These are phyloP conservation scores for Bimuria novae-zelandiae DNA, from an alignment of 2,329 filamentous ascomycete species.

Conservation along the genomic window DNA sequence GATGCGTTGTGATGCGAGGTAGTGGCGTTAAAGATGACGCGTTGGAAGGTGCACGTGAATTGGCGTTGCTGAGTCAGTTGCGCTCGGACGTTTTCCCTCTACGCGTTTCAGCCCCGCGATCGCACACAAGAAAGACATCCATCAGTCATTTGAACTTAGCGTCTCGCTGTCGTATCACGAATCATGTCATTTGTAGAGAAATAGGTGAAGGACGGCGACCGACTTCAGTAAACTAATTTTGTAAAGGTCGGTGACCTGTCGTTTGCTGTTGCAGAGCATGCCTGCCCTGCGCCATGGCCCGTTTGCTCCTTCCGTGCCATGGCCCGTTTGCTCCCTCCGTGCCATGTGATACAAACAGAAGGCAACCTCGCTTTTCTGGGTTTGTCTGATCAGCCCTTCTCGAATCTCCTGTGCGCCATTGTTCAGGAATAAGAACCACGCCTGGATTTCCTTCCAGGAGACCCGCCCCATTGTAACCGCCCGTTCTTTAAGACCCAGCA, in stretches of 20 bases:
- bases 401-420: too few species aligned
- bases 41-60: constrained; percentile 29
- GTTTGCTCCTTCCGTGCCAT: too few species aligned
- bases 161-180: too few species aligned
- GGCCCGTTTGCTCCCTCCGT: too few species aligned
- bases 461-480: too few species aligned
- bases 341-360: background rate
- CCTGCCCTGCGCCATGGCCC: background rate
- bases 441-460: too few species aligned
- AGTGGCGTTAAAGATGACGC: constrained; percentile 11
- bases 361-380: too few species aligned
- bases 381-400: too few species aligned
- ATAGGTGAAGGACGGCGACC: background rate
- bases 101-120: constrained; percentile 23
- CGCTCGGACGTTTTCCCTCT: constrained; percentile 4
- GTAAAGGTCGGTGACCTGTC: background rate
- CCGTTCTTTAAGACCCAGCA: too few species aligned
- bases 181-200: background rate
- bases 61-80: constrained; percentile 28
- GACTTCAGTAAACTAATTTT: background rate
- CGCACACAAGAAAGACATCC: too few species aligned
- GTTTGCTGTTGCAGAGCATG: background rate
- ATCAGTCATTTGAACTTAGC: too few species aligned
- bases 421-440: too few species aligned
- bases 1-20: background rate